phyloP scores from a whole-genome alignment of 2,329 filamentous ascomycete species.

The Penicillium griseofulvum region DNA sequence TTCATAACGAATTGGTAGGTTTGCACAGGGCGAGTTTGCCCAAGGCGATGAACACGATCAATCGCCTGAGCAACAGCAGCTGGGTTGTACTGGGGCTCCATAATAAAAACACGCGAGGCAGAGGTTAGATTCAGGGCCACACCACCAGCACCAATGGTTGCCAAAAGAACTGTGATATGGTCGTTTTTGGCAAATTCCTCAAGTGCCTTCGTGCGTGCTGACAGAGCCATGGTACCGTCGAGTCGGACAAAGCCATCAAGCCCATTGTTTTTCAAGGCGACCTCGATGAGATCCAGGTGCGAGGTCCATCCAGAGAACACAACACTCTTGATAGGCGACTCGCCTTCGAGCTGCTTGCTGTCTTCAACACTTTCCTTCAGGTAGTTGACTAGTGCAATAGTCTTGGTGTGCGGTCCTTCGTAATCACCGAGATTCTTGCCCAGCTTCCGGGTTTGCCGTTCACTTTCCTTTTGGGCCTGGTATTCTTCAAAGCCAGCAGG shows the following conservation, averaged over 20 bases:
- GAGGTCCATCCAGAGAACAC: conserved; percentile 97
- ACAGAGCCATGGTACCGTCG: conserved; percentile 82
- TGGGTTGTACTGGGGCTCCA: conserved; percentile 98
- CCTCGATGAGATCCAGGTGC: conserved; percentile 86
- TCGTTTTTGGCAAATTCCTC: conserved; percentile 72
- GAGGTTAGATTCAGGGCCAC: conserved; percentile 87
- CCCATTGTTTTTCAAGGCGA: conserved; percentile 63
- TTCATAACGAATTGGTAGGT: conserved; percentile 88
- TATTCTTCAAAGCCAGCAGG: conserved; percentile 54
- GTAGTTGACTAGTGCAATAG: conserved; percentile 73
- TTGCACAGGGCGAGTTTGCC: conserved; percentile 84
- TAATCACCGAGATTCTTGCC: conserved; percentile 67
- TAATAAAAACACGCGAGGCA: conserved; percentile 85
- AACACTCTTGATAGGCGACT: conserved; percentile 84
- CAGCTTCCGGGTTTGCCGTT: conserved; percentile 51
- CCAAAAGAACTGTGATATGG: conserved; percentile 73
- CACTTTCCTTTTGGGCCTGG: conserved; percentile 54
- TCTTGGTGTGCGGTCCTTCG: conserved; percentile 87
- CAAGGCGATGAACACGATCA: conserved; percentile 86
- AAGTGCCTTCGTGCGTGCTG: conserved; percentile 71
- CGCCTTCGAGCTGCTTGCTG: conserved; percentile 51
- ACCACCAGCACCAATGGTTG: conserved; percentile 89
- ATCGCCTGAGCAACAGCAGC: conserved; percentile 92
- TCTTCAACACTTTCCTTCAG: conserved; percentile 64
- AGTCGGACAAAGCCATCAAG: conserved; percentile 69